Base-by-base conservation (phyloP, 108 stramenopile genomes). In the Stephanodiscus triporus region DNA sequence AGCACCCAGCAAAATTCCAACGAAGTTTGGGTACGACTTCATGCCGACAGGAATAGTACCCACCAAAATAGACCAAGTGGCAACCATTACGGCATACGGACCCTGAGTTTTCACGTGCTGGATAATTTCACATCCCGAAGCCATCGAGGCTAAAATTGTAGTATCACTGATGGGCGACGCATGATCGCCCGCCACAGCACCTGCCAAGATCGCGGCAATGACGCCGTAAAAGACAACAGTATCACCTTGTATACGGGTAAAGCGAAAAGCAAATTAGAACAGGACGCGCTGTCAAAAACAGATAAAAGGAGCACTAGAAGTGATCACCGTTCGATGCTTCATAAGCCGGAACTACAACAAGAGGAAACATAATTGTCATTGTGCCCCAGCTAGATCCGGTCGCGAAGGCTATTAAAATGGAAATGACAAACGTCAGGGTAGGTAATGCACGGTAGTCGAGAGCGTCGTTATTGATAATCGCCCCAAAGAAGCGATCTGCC, bases 161-260 rank as follows among this genome's bases (percentile, higher is more conserved):
- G 91, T 92, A 72, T 92, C 91, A 16, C 80, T 82, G 43, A 92
- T 90, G 1, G 89, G 89, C 42, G 80, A 82, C 22, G 82, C 73
- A 74, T 92, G 91, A 71, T 92, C 91, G 30, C 91, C 91, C 30
- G 85, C 86, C 8, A 90, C 89, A 6, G 87, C 73, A 6, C 91
- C 91, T 26, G 82, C 70, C 37, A 92, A 66, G 42, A 89, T 62
- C 8, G 81, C 85, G 4, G 84, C 85, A 19, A 63, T 51, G 8
- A 77, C 82, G 19, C 83, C 83, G 61, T 87, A 89, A 45, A 91
- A 86, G 32, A 91, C n/a, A n/a, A n/a, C n/a, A n/a, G n/a, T n/a
- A n/a, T n/a, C n/a, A n/a, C n/a, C n/a, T n/a, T n/a, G n/a, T n/a
- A n/a, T n/a, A n/a, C n/a, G n/a, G n/a, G n/a, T n/a, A n/a, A n/a